Evolutionary conservation across 2,329 filamentous ascomycete species (phyloP).

Genomic region (Juglanconis oblonga): DNA sequence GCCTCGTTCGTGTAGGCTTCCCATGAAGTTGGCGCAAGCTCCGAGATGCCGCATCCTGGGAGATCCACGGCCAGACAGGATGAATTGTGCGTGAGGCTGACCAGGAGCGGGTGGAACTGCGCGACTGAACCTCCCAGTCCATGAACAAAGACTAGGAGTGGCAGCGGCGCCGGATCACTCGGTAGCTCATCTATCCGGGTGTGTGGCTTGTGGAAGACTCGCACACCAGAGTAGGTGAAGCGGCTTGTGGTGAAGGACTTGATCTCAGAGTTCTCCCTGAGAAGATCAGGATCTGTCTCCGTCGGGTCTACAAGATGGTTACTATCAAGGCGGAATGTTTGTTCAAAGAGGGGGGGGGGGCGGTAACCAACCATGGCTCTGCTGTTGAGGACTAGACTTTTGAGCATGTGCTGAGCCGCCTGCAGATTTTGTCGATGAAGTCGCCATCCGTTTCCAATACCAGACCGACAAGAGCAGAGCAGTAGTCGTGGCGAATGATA

Average conservation of each 20-base stretch:
- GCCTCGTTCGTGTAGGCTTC: slow-evolving; percentile 76
- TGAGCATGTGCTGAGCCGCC: not conserved
- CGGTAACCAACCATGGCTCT: slow-evolving; percentile 4
- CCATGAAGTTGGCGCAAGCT: slow-evolving; percentile 68
- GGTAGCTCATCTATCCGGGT: slow-evolving; percentile 80
- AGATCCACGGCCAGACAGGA: slow-evolving; percentile 86
- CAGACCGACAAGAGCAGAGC: slow-evolving; percentile 9
- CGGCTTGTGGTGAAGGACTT: slow-evolving; percentile 68
- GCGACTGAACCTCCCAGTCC: slow-evolving; percentile 89
- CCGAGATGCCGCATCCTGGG: slow-evolving; percentile 82
- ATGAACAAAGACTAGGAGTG: slow-evolving; percentile 86
- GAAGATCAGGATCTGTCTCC: slow-evolving; percentile 70
- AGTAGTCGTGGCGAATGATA: slow-evolving; percentile 3
- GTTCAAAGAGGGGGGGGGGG: not conserved
- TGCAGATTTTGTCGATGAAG: not conserved
- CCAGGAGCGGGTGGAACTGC: slow-evolving; percentile 80
- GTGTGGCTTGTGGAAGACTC: slow-evolving; percentile 82
- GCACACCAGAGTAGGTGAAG: slow-evolving; percentile 71
- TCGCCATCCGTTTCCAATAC: slow-evolving; percentile 14
- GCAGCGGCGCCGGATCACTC: slow-evolving; percentile 67
- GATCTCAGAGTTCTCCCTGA: slow-evolving; percentile 72
- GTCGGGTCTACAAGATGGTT: slow-evolving; percentile 33
- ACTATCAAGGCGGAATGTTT: not conserved
- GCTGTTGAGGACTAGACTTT: not conserved
- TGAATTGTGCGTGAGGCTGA: slow-evolving; percentile 76